Conservation (phyloP, 176 grass and related monocot species). For the Leersia perrieri region DNA sequence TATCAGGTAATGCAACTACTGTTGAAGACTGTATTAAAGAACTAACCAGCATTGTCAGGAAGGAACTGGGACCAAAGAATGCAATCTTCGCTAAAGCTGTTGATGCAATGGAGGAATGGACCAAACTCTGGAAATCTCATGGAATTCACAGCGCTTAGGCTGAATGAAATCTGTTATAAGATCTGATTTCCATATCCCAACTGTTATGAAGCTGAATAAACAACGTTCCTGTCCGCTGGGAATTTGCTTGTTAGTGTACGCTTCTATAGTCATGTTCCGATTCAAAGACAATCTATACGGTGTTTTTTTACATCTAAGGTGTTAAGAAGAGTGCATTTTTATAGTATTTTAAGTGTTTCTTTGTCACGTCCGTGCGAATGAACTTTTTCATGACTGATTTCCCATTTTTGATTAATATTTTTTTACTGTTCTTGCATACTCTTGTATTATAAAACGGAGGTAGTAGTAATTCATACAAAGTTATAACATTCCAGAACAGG, state of each 20-base stretch:
- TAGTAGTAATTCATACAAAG: neutral
- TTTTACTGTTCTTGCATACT: neutral
- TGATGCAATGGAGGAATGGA: constrained; percentile 82
- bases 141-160: constrained; percentile 37
- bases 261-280: neutral
- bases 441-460: too few species aligned
- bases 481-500: neutral
- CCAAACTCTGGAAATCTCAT: constrained; percentile 72
- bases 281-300: neutral
- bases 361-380: neutral
- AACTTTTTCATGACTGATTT: neutral
- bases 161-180: neutral
- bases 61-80: constrained; percentile 57
- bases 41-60: constrained; percentile 60
- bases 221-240: neutral
- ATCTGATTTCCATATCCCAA: constrained; percentile 25
- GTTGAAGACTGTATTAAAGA: constrained; percentile 76
- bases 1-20: constrained; percentile 41
- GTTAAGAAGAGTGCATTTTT: neutral
- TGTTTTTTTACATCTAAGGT: neutral
- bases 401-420: too few species aligned
- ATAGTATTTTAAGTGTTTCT: neutral
- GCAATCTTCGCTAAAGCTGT: constrained; percentile 59
- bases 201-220: constrained; percentile 41
- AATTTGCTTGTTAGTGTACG: constrained; percentile 21